Evolutionary conservation across 371 early-diverging fungal genomes (phyloP), one percentile per base, ranked within the genome.

Genomic region (Mucor ambiguus): DNA sequence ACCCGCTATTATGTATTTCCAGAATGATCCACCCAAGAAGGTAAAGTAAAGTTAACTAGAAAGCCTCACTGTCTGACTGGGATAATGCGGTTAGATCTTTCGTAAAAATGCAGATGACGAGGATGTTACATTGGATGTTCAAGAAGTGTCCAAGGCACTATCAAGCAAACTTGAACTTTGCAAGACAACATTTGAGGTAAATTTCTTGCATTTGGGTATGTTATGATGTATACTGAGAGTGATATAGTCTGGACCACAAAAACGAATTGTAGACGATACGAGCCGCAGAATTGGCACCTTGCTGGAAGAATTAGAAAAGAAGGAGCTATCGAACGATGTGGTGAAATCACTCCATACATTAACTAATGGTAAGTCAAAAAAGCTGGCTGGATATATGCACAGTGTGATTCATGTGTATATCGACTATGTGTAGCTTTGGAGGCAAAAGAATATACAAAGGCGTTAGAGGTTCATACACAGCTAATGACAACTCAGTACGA

Each of bases 401-500:
- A 20, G n/a, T 9, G 3, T 46, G n/a, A 22, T 10, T 46, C 22
- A 46, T 30, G 11, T 44, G 1, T 37, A 20, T 29, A 55, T 46
- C 29, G 10, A 24, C 11, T 26, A 46, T 32, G 10, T 55, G 35
- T 61, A 67, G 69, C 72, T 9, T 55, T 76, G 30, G 64, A 73
- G 43, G 37, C 44, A 24, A 58, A 62, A 18, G 64, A 73, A 24
- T 88, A 79, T 60, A 30, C 73, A 4, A 73, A 78, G 41, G 86
- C 88, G 11, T 69, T 77, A 20, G 71, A 76, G 16, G 73, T 88
- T n/a, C 88, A 89, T 37, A 79, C 84, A 18, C 83, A 89, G 63
- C 55, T 90, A 32, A 85, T 90, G 86, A 86, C 81, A 20, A 87
- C 85, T 0, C 84, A 85, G 30, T 89, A 85, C 67, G 85, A 85